These are phyloP conservation scores for Wickerhamiella qilinensis DNA, from an alignment of 805 yeast species.

Conservation along the genomic window DNA sequence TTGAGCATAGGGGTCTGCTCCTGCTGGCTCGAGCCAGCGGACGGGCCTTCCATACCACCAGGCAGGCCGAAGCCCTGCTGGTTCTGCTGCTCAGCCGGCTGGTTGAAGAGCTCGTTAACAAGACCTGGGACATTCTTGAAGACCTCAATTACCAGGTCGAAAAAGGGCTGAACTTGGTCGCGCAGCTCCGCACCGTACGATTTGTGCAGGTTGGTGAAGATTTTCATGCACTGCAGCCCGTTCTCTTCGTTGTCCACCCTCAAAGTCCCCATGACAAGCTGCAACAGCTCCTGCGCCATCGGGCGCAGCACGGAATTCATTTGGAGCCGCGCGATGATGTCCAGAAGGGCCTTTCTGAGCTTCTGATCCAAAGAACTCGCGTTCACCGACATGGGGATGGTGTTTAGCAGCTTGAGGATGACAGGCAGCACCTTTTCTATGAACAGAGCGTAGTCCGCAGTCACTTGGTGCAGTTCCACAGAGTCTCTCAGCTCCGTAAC, in stretches of 20 bases:
- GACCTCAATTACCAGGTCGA: constrained; percentile 56
- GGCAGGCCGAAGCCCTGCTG: constrained; percentile 9
- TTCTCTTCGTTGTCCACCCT: constrained; percentile 85
- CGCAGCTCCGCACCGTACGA: constrained; percentile 53
- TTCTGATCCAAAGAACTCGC: constrained; percentile 24
- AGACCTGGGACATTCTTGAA: constrained; percentile 67
- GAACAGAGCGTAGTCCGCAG: constrained; percentile 68
- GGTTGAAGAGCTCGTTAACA: constrained; percentile 52
- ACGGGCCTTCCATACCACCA: neutral
- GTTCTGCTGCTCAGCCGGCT: constrained; percentile 7
- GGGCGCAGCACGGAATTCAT: constrained; percentile 70
- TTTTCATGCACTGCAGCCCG: constrained; percentile 80
- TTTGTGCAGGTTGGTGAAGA: constrained; percentile 71
- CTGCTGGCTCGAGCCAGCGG: constrained; percentile 15
- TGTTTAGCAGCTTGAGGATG: constrained; percentile 42
- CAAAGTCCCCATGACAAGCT: constrained; percentile 40
- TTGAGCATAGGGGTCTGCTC: constrained; percentile 26
- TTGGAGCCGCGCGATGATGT: constrained; percentile 64
- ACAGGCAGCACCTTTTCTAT: constrained; percentile 55
- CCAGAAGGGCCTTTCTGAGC: constrained; percentile 59
- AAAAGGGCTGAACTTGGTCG: constrained; percentile 63
- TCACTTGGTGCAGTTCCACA: constrained; percentile 66
- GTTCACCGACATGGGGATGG: constrained; percentile 32
- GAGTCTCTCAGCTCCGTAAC: constrained; percentile 76
- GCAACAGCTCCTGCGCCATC: constrained; percentile 44